Conservation (phyloP, 2,329 filamentous ascomycete species). For the Curvularia spicifera region DNA sequence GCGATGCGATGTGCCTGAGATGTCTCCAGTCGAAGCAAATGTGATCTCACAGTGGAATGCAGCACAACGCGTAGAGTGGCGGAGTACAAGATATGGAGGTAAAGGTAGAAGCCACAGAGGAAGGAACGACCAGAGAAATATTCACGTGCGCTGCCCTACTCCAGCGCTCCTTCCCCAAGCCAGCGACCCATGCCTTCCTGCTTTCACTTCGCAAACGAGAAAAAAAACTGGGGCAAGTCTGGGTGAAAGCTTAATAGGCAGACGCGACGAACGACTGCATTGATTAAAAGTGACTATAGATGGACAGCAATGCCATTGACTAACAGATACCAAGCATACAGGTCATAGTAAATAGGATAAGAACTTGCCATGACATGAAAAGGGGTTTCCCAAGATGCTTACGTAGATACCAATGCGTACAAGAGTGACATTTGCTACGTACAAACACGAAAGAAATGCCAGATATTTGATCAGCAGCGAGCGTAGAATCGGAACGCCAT, state of each 20-base stretch:
- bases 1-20: not conserved
- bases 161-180: constrained; percentile 14
- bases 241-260: not conserved
- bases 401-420: not conserved
- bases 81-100: not conserved
- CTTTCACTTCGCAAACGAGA: not conserved
- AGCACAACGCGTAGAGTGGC: not conserved
- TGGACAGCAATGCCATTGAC: not conserved
- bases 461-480: not conserved
- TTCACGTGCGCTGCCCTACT: constrained; percentile 1
- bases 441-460: not conserved
- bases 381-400: not conserved
- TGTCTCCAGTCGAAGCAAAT: not conserved
- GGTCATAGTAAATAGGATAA: not conserved
- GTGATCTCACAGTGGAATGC: not conserved
- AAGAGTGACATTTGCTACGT: not conserved
- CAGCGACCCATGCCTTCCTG: not conserved
- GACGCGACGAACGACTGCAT: not conserved
- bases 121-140: not conserved
- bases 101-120: not conserved
- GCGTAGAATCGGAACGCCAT: not conserved
- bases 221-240: too few relatives aligned
- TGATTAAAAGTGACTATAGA: not conserved
- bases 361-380: not conserved
- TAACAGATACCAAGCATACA: not conserved